phyloP scores from a whole-genome alignment of 805 yeast genomes.

The Torulaspora quercuum region DNA sequence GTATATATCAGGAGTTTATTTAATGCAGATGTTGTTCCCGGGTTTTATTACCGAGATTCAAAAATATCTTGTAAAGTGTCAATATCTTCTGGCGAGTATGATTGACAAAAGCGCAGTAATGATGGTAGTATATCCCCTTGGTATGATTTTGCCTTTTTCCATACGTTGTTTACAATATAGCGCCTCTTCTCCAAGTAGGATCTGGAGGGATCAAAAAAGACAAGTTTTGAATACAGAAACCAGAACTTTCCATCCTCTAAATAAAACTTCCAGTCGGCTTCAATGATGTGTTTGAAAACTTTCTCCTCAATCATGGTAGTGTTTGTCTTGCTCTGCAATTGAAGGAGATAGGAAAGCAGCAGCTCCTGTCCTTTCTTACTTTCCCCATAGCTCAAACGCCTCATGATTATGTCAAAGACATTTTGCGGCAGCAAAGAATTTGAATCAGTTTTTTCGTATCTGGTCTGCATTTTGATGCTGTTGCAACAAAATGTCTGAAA shows the following conservation, averaged over 20 bases:
- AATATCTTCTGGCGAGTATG: constrained; percentile 32
- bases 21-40: background rate
- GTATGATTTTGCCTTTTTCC: constrained; percentile 21
- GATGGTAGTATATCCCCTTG: constrained; percentile 6
- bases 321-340: constrained; percentile 27
- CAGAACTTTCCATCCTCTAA: constrained; percentile 28
- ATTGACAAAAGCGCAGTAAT: constrained; percentile 22
- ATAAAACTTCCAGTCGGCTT: constrained; percentile 21
- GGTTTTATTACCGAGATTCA: constrained; percentile 1
- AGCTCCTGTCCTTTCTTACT: constrained; percentile 20
- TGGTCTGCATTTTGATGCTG: constrained; percentile 14
- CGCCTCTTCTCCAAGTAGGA: constrained; percentile 30
- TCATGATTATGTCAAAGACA: constrained; percentile 19
- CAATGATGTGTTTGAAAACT: constrained; percentile 24
- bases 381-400: constrained; percentile 20
- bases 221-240: constrained; percentile 28
- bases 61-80: constrained; percentile 21
- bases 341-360: constrained; percentile 22
- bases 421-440: constrained; percentile 9
- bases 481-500: constrained; percentile 23
- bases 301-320: constrained; percentile 22
- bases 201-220: constrained; percentile 25
- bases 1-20: constrained; percentile 21
- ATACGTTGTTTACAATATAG: constrained; percentile 21
- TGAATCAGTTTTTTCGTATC: constrained; percentile 16